phyloP scores from a whole-genome alignment of 2,329 filamentous ascomycete species.

The Fusarium sp. region DNA sequence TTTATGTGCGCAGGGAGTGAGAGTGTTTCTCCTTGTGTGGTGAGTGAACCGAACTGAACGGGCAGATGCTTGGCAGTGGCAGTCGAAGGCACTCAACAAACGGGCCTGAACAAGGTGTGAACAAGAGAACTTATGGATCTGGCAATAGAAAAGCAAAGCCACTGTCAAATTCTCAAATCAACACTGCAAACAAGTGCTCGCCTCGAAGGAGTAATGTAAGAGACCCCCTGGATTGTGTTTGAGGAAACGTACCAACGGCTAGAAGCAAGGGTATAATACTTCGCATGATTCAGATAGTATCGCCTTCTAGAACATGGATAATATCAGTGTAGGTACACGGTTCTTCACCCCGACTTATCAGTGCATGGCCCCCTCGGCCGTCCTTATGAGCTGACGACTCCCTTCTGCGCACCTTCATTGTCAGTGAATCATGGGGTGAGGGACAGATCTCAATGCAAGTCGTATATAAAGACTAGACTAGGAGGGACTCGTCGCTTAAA shows the following conservation, averaged over 20 bases:
- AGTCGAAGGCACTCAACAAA: conserved; percentile 4
- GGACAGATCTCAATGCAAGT: conserved; percentile 31
- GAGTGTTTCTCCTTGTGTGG: background rate
- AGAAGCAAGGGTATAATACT: background rate
- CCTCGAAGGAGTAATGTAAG: background rate
- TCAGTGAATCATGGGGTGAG: conserved; percentile 31
- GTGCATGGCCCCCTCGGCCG: background rate
- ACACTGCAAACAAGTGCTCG: background rate
- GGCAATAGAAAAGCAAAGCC: background rate
- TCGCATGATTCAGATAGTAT: background rate
- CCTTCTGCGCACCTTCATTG: conserved; percentile 1
- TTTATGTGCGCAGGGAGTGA: conserved; percentile 2
- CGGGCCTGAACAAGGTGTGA: background rate
- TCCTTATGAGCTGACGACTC: conserved; percentile 23
- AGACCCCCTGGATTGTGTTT: background rate
- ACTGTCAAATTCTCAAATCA: background rate
- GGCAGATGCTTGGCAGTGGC: conserved; percentile 18
- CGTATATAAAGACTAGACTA: background rate
- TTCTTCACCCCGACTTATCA: background rate
- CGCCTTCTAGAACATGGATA: background rate
- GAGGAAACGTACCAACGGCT: background rate
- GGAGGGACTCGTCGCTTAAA: background rate
- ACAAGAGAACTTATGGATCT: background rate
- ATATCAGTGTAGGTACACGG: background rate
- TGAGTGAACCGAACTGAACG: conserved; percentile 4